These are phyloP conservation scores for Nelumbo lutea DNA, from an alignment of 164 flowering plant genomes.

Conservation along the genomic window DNA sequence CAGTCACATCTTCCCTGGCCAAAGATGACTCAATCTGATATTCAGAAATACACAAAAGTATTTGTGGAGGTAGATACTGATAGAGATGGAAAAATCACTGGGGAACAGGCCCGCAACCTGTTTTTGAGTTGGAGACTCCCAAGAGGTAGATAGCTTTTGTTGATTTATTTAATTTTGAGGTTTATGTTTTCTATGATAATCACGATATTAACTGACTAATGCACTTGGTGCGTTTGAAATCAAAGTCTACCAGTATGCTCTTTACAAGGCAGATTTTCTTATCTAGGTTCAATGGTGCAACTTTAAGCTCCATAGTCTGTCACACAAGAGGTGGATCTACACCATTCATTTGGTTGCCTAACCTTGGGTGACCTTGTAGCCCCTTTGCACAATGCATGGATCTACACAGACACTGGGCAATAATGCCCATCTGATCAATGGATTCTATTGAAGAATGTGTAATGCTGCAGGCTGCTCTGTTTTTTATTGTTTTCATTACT, in stretches of 20 bases:
- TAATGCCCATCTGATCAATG: no score
- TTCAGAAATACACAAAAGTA: constrained; percentile 82
- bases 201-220: background rate
- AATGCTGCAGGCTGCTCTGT: background rate
- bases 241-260: no score
- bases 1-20: constrained; percentile 80
- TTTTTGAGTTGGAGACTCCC: constrained; percentile 96
- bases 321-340: background rate
- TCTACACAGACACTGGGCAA: no score
- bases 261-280: background rate
- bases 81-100: constrained; percentile 90
- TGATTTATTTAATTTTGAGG: background rate
- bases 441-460: background rate
- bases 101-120: constrained; percentile 83
- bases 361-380: background rate
- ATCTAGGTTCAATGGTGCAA: background rate
- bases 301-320: background rate
- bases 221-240: background rate
- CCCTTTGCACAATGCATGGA: background rate
- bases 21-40: constrained; percentile 73
- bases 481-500: no score
- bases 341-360: background rate
- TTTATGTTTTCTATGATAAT: background rate
- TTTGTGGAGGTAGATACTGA: constrained; percentile 90
- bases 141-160: constrained; percentile 45